Conservation (phyloP, 2,329 filamentous ascomycete species). For the Cladosporium cucumerinum region DNA sequence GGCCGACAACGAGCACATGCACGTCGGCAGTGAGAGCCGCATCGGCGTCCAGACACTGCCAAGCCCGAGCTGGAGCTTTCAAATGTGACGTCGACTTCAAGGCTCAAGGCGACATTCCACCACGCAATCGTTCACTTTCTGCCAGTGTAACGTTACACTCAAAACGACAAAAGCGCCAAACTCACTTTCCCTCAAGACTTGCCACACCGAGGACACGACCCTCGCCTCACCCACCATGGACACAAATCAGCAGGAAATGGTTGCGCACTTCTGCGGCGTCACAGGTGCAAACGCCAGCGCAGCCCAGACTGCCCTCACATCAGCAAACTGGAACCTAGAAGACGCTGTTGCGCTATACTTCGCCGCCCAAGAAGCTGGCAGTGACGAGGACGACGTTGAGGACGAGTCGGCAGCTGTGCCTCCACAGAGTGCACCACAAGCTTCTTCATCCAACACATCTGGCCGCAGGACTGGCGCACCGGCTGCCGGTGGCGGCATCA, state of each 20-base stretch:
- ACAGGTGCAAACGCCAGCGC: conserved; percentile 35
- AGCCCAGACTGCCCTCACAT: conserved; percentile 43
- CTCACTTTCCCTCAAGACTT: not conserved
- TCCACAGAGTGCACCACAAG: conserved; percentile 17
- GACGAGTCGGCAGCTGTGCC: conserved; percentile 4
- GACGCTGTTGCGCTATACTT: conserved; percentile 46
- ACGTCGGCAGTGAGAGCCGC: conserved; percentile 1
- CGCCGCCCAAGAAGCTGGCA: conserved; percentile 39
- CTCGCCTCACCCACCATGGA: conserved; percentile 27
- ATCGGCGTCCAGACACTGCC: not conserved
- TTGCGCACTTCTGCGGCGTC: conserved; percentile 37
- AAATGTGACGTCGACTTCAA: conserved; percentile 3
- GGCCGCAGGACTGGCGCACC: conserved; percentile 28
- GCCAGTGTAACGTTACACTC: not conserved
- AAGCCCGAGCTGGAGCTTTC: conserved; percentile 8
- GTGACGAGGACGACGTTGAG: conserved; percentile 28
- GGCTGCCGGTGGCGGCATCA: conserved; percentile 31
- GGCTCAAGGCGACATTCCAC: conserved; percentile 38
- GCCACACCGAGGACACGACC: not conserved
- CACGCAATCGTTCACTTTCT: not conserved
- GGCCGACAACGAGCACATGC: conserved; percentile 1
- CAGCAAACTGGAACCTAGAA: conserved; percentile 46
- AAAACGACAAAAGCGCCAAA: conserved; percentile 26
- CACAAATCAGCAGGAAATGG: conserved; percentile 30
- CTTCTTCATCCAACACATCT: conserved; percentile 19